A percentile compares a stretch with the other conserved stretches of the same genome.
phyloP scores from a whole-genome alignment of 441 rosid genomes.

The Pelargonium cotyledonis region DNA sequence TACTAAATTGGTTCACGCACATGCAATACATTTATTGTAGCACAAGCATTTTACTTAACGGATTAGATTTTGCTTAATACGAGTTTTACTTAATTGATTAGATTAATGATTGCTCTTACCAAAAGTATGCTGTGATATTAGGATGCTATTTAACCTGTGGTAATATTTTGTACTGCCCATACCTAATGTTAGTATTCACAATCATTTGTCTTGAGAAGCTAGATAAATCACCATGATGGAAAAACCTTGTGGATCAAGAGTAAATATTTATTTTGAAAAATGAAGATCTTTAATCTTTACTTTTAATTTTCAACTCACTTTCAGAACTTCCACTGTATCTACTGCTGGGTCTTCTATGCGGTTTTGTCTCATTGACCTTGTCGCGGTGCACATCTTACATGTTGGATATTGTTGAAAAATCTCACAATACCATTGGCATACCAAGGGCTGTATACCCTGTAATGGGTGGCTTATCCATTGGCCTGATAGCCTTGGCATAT shows the following conservation, averaged over 20 bases:
- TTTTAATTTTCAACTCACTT: slow-evolving; percentile 23
- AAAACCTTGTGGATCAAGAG: not conserved
- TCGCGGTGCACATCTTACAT: slow-evolving; percentile 73
- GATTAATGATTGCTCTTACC: not conserved
- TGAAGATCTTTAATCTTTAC: slow-evolving; percentile 13
- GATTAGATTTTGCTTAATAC: no score
- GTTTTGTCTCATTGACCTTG: slow-evolving; percentile 64
- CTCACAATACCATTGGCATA: slow-evolving; percentile 54
- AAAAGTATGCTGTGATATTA: not conserved
- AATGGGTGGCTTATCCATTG: slow-evolving; percentile 60
- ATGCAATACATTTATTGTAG: no score
- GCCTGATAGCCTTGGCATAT: slow-evolving; percentile 66
- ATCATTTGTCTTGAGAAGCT: slow-evolving; percentile 1
- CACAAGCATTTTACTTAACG: no score
- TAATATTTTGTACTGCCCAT: no score
- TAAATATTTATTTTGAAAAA: slow-evolving; percentile 10
- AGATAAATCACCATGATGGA: not conserved
- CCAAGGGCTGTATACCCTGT: slow-evolving; percentile 72
- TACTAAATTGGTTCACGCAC: no score
- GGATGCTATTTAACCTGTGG: no score
- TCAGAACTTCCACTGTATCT: slow-evolving; percentile 91
- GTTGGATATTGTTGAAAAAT: slow-evolving; percentile 41
- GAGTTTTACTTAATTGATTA: not conserved
- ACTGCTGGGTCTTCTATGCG: slow-evolving; percentile 71
- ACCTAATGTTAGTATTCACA: not conserved